These are phyloP conservation scores for Colletotrichum acutatum DNA, from an alignment of 2,329 filamentous ascomycete genomes.

Conservation along the genomic window DNA sequence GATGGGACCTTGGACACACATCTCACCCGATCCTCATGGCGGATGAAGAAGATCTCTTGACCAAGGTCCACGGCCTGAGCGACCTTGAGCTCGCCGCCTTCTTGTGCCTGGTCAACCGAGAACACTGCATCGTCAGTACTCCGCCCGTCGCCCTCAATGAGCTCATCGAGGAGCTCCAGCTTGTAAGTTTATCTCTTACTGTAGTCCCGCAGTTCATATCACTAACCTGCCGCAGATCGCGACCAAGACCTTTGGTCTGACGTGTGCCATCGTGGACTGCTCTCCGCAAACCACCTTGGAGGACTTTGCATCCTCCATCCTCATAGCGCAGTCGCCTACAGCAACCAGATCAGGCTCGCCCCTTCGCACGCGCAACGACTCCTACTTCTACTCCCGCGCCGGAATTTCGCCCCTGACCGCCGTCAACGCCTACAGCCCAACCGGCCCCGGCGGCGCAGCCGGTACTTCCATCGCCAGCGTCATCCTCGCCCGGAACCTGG, in stretches of 20 bases:
- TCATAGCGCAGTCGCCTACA: constrained; percentile 53
- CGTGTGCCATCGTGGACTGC: constrained; percentile 78
- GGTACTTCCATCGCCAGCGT: constrained; percentile 76
- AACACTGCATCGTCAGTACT: constrained; percentile 91
- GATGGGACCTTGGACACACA: constrained; percentile 21
- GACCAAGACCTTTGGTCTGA: constrained; percentile 77
- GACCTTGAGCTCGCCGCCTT: constrained; percentile 90
- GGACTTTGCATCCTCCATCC: constrained; percentile 79
- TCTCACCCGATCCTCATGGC: constrained; percentile 60
- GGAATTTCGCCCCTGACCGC: constrained; percentile 43
- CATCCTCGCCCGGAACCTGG: constrained; percentile 83
- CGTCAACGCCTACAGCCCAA: constrained; percentile 37
- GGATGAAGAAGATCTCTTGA: constrained; percentile 66
- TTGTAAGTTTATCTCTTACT: constrained; percentile 59
- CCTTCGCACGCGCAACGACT: constrained; percentile 37
- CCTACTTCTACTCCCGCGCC: constrained; percentile 39
- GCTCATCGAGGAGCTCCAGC: constrained; percentile 77
- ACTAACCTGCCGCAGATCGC: constrained; percentile 62
- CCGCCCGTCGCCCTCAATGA: constrained; percentile 70
- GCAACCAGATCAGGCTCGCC: constrained; percentile 42
- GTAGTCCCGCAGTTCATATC: background rate
- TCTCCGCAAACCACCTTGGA: constrained; percentile 79
- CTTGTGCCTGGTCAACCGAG: constrained; percentile 81
- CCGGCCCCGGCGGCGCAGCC: constrained; percentile 26
- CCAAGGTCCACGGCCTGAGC: constrained; percentile 80